These are phyloP conservation scores for Chaetomiaceae sp. DNA, from an alignment of 2,329 filamentous ascomycete genomes.

Conservation along the genomic window DNA sequence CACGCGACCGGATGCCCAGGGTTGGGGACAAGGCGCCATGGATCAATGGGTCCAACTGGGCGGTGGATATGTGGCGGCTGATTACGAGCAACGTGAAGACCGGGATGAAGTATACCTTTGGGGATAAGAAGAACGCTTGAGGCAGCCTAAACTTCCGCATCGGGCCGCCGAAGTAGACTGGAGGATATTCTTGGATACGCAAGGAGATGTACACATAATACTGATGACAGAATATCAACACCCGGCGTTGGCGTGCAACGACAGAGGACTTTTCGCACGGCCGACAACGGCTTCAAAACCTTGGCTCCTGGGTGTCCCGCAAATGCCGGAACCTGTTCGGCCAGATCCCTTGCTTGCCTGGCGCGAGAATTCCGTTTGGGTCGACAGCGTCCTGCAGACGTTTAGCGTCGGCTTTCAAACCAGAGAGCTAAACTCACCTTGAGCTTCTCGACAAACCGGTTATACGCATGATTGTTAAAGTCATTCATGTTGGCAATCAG, in stretches of 20 bases:
- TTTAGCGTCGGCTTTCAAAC: not conserved
- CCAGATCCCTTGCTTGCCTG: conserved; percentile 40
- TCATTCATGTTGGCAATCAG: conserved; percentile 36
- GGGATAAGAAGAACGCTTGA: conserved; percentile 16
- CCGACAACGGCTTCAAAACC: not conserved
- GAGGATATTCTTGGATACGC: too few relatives aligned
- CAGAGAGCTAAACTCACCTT: conserved; percentile 29
- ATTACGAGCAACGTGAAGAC: conserved; percentile 18
- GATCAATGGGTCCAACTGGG: conserved; percentile 26
- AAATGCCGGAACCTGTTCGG: conserved; percentile 28
- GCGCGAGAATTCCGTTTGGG: conserved; percentile 36
- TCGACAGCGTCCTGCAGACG: conserved; percentile 34
- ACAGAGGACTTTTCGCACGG: too few relatives aligned
- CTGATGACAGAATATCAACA: too few relatives aligned
- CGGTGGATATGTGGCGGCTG: conserved; percentile 25
- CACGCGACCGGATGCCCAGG: conserved; percentile 28
- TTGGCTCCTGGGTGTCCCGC: conserved; percentile 16
- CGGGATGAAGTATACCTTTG: conserved; percentile 21
- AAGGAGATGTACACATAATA: too few relatives aligned
- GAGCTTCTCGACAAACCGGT: conserved; percentile 37
- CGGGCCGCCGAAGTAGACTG: too few relatives aligned
- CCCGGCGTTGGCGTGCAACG: too few relatives aligned
- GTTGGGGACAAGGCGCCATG: conserved; percentile 28
- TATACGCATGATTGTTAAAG: conserved; percentile 38
- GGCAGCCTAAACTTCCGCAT: not conserved